These are phyloP conservation scores for Catharanthus roseus DNA, from an alignment of 257 asterid species.

Conservation along the genomic window DNA sequence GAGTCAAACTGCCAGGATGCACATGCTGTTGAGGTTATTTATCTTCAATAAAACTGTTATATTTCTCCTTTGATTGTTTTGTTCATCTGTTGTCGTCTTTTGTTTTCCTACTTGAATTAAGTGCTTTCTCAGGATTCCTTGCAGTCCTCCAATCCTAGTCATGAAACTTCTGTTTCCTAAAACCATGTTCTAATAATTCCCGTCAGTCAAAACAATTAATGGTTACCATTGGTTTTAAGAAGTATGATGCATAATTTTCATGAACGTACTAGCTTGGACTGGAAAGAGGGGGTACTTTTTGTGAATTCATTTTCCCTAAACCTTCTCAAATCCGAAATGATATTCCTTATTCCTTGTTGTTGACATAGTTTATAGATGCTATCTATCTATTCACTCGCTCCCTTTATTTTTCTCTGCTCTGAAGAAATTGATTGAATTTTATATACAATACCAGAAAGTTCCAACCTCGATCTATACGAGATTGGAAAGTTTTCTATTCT, in stretches of 20 bases:
- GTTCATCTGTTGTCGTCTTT: neutral
- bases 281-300: neutral
- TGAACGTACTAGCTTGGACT: neutral
- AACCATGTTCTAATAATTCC: neutral
- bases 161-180: neutral
- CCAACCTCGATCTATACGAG: neutral
- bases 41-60: conserved; percentile 3
- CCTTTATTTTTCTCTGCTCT: neutral
- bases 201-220: neutral
- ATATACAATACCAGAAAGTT: neutral
- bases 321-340: neutral
- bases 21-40: conserved; percentile 44
- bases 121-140: neutral
- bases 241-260: neutral
- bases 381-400: neutral
- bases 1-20: conserved; percentile 47
- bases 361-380: neutral
- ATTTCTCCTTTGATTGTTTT: neutral
- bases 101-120: neutral
- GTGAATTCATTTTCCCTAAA: neutral
- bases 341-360: neutral
- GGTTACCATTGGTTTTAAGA: neutral
- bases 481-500: neutral
- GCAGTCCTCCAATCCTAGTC: neutral
- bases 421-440: neutral